Evolutionary conservation across 78 protist genomes (phyloP).

Genomic region (Dictyostelium citrinum): DNA sequence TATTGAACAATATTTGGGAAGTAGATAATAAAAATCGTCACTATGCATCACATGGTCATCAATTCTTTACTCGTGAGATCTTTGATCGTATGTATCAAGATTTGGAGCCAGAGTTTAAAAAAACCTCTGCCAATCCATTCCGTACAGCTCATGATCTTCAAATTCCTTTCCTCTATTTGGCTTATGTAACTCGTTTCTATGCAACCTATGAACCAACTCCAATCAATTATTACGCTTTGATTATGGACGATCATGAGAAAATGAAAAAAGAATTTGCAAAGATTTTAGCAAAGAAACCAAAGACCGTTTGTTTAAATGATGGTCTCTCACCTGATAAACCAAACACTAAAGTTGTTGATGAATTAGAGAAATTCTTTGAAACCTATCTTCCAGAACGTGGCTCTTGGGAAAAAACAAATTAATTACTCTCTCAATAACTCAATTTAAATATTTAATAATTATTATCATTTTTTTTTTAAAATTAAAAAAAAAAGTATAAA

Average conservation of each 20-base stretch:
- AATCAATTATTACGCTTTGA: constrained; percentile 63
- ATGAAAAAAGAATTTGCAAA: constrained; percentile 23
- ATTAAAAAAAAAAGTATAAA: too few species aligned
- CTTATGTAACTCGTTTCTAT: constrained; percentile 16
- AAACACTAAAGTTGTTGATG: constrained; percentile 35
- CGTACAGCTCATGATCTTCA: constrained; percentile 48
- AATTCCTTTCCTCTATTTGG: constrained; percentile 62
- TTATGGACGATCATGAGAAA: constrained; percentile 33
- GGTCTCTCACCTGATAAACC: constrained; percentile 54
- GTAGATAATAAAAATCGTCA: constrained; percentile 49
- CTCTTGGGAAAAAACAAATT: constrained; percentile 21
- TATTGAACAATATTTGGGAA: constrained; percentile 55
- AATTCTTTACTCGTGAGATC: constrained; percentile 11
- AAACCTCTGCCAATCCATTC: constrained; percentile 43
- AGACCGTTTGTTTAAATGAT: constrained; percentile 67
- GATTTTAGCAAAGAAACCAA: constrained; percentile 23
- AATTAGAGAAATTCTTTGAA: constrained; percentile 33
- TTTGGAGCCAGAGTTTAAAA: constrained; percentile 15
- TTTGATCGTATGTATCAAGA: constrained; percentile 29
- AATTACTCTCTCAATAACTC: neutral
- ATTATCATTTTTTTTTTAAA: neutral
- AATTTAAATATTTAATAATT: neutral
- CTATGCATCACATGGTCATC: constrained; percentile 67
- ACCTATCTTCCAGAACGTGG: constrained; percentile 27
- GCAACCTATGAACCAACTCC: constrained; percentile 48